Evolutionary conservation across 2,329 filamentous ascomycete species (phyloP), one percentile per base, ranked within the genome.

Genomic region (Cylindrodendrum hubeiense): DNA sequence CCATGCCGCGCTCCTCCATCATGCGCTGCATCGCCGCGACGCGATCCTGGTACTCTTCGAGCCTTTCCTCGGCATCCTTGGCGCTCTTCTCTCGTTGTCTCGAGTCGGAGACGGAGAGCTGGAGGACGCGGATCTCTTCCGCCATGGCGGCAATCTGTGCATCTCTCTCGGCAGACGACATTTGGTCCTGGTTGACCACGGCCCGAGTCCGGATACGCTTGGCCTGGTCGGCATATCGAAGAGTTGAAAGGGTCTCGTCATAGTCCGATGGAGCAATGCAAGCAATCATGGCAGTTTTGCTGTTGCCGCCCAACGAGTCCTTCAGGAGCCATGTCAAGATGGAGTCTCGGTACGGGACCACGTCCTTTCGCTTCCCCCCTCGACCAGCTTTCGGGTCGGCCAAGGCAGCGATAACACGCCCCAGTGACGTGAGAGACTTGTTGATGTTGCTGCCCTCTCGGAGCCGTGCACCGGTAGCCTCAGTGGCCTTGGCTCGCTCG

Each of bases 381-480:
- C 85, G 83, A 43, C 82, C 78, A 66, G 85, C 83, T 78, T 93
- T 93, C 2, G 88, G 85, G 74, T 91, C 89, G 4, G 92, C 93
- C 28, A 99, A 87, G 2, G 96, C 95, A 30, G 95, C 95, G 78
- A 99, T 99, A 52, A 99, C 96, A 57, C 96, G 91, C 4, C 96
- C 96, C 10, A 99, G 88, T 0, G 96, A 98, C 1, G 95, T 98
- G 39, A 99, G 88, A 10, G 95, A 98, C 82, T 98, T 98, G 86
- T 99, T 99, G 88, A 99, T 99, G 79, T 98, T 98, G 75, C 93
- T 95, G 54, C 96, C 96, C 81, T 99, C 96, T 62, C 95, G 91
- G 22, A 99, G 87, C 33, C 96, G 90, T 73, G 92, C 90, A 13
- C 96, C 96, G 0, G 95, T 98, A 2, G 96, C 96, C 81, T 98